These are phyloP conservation scores for Botrytis sinoallii DNA, from an alignment of 2,329 filamentous ascomycete species.

Conservation along the genomic window DNA sequence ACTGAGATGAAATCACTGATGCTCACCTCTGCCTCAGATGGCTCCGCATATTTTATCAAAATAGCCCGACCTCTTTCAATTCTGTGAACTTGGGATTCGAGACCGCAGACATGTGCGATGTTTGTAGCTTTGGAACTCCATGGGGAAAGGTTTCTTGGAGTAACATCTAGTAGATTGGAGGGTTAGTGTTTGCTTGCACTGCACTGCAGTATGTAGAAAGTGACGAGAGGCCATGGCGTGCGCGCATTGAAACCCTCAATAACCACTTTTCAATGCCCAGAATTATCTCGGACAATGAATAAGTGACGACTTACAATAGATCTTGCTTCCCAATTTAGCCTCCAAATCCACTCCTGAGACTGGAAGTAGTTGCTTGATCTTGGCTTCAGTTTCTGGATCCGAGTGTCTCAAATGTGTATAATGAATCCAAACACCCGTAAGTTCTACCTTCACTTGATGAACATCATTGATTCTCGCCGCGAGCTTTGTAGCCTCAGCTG, in stretches of 20 bases:
- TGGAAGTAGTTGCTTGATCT: conserved; percentile 33
- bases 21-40: conserved; percentile 38
- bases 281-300: neutral
- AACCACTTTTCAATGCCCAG: neutral
- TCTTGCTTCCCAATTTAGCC: conserved; percentile 17
- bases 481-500: conserved; percentile 33
- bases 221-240: neutral
- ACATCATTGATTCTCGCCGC: conserved; percentile 26
- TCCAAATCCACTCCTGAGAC: conserved; percentile 23
- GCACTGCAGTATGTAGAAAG: neutral
- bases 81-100: conserved; percentile 66
- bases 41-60: conserved; percentile 59
- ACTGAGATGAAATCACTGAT: neutral
- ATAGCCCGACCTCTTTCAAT: conserved; percentile 86
- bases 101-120: conserved; percentile 87
- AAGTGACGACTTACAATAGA: conserved; percentile 8
- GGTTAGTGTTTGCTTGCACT: neutral
- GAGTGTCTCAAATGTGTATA: conserved; percentile 33
- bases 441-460: conserved; percentile 26
- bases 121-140: conserved; percentile 97
- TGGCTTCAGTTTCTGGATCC: conserved; percentile 26
- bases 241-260: neutral
- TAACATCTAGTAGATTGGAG: conserved; percentile 55
- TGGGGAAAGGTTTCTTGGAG: conserved; percentile 83
- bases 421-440: conserved; percentile 35